Conservation (phyloP, 2,329 filamentous ascomycete species). For the Ophiostoma perfectum region DNA sequence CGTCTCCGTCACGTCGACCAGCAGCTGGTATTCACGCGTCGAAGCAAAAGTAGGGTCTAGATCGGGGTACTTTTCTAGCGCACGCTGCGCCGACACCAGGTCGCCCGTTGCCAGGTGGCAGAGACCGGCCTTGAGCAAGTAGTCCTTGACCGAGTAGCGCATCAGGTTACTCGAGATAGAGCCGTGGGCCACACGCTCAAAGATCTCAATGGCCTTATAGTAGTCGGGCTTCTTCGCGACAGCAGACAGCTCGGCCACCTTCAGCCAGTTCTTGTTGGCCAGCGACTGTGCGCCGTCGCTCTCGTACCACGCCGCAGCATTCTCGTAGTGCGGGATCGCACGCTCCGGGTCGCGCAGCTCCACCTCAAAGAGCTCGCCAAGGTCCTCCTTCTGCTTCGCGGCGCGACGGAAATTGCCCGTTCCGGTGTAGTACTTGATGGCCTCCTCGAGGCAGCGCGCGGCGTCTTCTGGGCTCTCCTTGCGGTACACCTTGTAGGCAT, state of each 20-base stretch:
- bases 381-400: conserved; percentile 81
- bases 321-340: conserved; percentile 77
- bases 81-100: conserved; percentile 69
- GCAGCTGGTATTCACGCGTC: conserved; percentile 74
- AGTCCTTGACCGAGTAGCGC: conserved; percentile 92
- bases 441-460: conserved; percentile 69
- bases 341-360: conserved; percentile 72
- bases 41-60: conserved; percentile 70
- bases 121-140: conserved; percentile 88
- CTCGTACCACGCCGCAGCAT: conserved; percentile 84
- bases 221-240: conserved; percentile 66
- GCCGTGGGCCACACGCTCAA: conserved; percentile 73
- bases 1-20: conserved; percentile 69
- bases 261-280: conserved; percentile 89
- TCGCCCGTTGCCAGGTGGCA: conserved; percentile 75
- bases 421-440: conserved; percentile 78
- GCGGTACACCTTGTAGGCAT: conserved; percentile 93
- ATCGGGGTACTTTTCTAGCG: conserved; percentile 75
- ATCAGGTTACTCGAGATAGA: conserved; percentile 86
- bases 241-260: conserved; percentile 82
- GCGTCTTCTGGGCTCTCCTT: conserved; percentile 80
- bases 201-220: conserved; percentile 72
- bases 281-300: conserved; percentile 79
- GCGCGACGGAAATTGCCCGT: conserved; percentile 90
- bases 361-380: conserved; percentile 79